phyloP scores from a whole-genome alignment of 768 basidiomycete genomes.

The Phlebiopsis gigantea region DNA sequence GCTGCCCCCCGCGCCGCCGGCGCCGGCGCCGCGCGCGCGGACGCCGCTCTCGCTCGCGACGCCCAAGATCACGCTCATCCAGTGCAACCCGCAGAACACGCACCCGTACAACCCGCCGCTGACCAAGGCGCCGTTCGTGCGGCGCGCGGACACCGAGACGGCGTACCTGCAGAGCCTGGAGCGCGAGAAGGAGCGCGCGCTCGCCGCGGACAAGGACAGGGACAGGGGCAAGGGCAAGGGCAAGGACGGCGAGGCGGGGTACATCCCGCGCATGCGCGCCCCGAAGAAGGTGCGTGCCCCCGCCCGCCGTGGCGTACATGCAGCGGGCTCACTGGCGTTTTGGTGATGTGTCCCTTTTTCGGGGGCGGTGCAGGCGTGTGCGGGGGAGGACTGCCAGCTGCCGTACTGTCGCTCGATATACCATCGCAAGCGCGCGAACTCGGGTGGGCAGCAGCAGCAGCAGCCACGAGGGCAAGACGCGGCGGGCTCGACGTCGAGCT shows the following conservation, averaged over 20 bases:
- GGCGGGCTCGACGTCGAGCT: not conserved
- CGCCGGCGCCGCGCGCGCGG: not conserved
- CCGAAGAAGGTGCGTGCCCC: slow-evolving; percentile 1
- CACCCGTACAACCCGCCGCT: slow-evolving; percentile 5
- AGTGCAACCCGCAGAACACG: slow-evolving; percentile 5
- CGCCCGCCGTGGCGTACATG: not conserved
- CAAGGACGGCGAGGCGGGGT: not conserved
- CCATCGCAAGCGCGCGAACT: not conserved
- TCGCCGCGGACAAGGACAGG: not conserved
- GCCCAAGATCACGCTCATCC: slow-evolving; percentile 4
- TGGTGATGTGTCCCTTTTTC: too few relatives aligned
- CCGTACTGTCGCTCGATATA: slow-evolving; percentile 2
- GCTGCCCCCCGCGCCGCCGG: not conserved
- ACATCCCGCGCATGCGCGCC: slow-evolving; percentile 1
- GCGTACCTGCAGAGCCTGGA: not conserved
- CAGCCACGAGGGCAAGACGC: too few relatives aligned
- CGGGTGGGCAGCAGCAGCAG: too few relatives aligned
- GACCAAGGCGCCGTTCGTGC: not conserved
- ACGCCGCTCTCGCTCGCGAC: not conserved
- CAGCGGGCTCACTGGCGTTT: not conserved
- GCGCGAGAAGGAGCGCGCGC: not conserved
- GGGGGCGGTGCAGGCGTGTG: not conserved
- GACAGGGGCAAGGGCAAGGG: not conserved
- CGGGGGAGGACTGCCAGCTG: not conserved
- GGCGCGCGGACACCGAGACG: not conserved